Conservation (phyloP, 1,284 basidiomycete species). For the Malassezia pachydermatis region DNA sequence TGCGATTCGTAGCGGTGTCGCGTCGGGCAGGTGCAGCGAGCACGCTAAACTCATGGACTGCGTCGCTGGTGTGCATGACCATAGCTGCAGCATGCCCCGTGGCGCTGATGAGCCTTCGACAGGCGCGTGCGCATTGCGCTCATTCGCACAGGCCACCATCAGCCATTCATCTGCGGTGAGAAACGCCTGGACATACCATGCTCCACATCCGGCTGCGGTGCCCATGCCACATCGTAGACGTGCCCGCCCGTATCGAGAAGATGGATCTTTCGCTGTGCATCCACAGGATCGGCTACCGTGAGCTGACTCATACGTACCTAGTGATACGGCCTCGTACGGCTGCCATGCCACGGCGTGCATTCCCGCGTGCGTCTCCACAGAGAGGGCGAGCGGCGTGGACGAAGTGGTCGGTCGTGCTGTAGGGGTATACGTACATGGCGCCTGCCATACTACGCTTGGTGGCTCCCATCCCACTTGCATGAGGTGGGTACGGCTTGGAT, state of each 20-base stretch:
- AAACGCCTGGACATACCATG: background rate
- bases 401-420: background rate
- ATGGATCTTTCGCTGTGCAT: background rate
- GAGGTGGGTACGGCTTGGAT: slow-evolving; percentile 13
- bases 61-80: background rate
- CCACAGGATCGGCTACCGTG: slow-evolving; percentile 3
- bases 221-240: slow-evolving; percentile 15
- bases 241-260: slow-evolving; percentile 13
- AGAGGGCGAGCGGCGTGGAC: background rate
- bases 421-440: background rate
- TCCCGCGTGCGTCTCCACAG: background rate
- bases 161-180: slow-evolving; percentile 6
- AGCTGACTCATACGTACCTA: background rate
- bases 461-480: slow-evolving; percentile 6
- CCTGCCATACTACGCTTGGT: background rate
- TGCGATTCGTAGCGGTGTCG: slow-evolving; percentile 6
- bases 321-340: background rate
- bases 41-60: background rate
- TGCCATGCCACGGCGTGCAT: background rate
- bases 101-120: background rate
- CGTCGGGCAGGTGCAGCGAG: background rate
- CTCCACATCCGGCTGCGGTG: background rate
- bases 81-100: slow-evolving; percentile 6
- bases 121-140: background rate
- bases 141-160: background rate